These are phyloP conservation scores for Plasmodium sp. DNA, from an alignment of 169 alveolate genomes.

Conservation along the genomic window DNA sequence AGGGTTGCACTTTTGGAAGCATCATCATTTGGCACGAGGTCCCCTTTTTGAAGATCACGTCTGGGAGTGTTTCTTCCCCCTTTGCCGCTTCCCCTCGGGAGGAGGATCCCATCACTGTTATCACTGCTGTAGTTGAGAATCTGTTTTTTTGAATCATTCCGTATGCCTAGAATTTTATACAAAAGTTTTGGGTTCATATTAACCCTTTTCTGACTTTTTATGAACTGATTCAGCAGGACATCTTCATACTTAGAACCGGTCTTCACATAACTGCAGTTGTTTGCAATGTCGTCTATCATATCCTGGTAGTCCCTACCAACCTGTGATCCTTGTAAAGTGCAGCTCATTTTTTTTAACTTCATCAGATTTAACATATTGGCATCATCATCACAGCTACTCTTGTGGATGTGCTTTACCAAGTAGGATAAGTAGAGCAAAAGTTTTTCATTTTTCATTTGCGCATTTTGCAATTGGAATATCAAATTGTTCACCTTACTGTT, in stretches of 20 bases:
- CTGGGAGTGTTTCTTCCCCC: not conserved
- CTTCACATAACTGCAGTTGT: slow-evolving; percentile 9
- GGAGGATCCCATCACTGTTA: not conserved
- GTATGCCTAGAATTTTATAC: not conserved
- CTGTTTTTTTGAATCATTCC: not conserved
- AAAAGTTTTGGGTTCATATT: not conserved
- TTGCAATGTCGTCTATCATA: not conserved
- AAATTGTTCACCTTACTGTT: slow-evolving; percentile 49
- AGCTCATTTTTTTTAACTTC: slow-evolving; percentile 15
- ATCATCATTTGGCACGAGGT: not conserved
- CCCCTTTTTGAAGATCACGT: not conserved
- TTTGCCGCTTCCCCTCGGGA: not conserved
- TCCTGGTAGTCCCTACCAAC: not conserved
- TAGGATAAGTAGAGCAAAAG: slow-evolving; percentile 29
- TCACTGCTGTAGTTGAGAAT: not conserved
- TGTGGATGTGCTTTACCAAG: slow-evolving; percentile 41
- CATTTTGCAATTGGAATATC: slow-evolving; percentile 57
- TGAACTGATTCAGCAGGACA: not conserved
- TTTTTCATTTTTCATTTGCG: slow-evolving; percentile 66
- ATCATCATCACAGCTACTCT: not conserved
- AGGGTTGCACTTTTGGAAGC: not conserved
- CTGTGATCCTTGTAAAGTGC: not conserved
- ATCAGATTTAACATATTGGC: slow-evolving; percentile 8
- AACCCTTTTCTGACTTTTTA: not conserved
- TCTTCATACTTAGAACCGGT: not conserved